Base-by-base conservation (phyloP, 345 rosid species). In the Arabis alpina region DNA sequence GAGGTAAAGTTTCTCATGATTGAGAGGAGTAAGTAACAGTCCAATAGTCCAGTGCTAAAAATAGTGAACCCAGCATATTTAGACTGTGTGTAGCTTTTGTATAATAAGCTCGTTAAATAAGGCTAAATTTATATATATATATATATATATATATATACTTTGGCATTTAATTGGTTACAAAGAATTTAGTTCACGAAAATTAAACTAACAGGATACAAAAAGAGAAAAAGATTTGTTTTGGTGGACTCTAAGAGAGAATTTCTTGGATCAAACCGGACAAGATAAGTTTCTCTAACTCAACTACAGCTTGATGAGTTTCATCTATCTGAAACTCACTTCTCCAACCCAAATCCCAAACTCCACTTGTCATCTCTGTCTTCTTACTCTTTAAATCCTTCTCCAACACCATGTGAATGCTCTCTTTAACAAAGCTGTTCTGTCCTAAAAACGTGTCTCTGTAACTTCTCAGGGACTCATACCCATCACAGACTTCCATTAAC, bases 261-360 rank as follows among this genome's bases (percentile, higher is more conserved):
- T 91, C 99, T 53, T 79, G 87, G 25, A 91, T 84, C 72, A 91
- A 71, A 54, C 82, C 58, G 23, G 66, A 73, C 10, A 86, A 68
- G 41, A 93, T 72, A 23, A 78, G 80, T 76, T 79, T 85, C 76
- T 85, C 97, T 28, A 89, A 53, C 27, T 85, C 88, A 32, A 61
- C 68, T 61, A 84, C 88, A 58, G 83, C 75, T 60, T 83, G 77
- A 76, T 82, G 84, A 16, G 76, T 80, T 68, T 86, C 91, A 28
- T 85, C 77, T 23, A 62, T 54, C 10, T 83, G 85, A 70, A 75
- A 84, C 67, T 78, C 90, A 32, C 67, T 76, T 77, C 82, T 87
- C 96, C 97, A 93, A 48, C 91, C 94, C 70, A 77, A 71, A 58
- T 87, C 91, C 98, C 97, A 93, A 39, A 78, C 66, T 66, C 87